These are phyloP conservation scores for Scenedesmus sp. DNA, from an alignment of 163 green algal genomes.

Conservation along the genomic window DNA sequence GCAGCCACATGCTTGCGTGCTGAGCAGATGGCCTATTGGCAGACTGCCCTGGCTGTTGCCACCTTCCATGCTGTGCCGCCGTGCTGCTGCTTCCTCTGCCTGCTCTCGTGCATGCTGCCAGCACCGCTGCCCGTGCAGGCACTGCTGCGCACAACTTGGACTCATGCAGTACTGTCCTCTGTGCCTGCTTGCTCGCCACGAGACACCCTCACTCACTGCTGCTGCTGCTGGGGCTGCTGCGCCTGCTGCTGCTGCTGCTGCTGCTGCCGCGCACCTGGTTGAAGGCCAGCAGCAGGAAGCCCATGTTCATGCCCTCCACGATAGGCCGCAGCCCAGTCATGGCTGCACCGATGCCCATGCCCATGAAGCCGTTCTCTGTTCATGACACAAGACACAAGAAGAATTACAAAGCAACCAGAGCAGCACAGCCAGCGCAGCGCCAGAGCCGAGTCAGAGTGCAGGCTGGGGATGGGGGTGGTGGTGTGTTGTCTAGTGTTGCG, in stretches of 20 bases:
- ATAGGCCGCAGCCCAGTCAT: constrained; percentile 97
- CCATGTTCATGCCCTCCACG: constrained; percentile 99
- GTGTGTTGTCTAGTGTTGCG: neutral
- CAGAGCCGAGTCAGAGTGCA: neutral
- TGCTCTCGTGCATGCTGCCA: no score
- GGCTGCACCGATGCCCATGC: constrained; percentile 94
- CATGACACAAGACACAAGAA: neutral
- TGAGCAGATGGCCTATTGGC: neutral
- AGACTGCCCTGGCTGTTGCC: no score
- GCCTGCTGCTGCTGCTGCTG: constrained; percentile 55
- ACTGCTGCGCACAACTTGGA: no score
- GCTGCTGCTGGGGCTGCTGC: neutral
- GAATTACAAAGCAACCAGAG: neutral
- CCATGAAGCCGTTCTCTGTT: constrained; percentile 93
- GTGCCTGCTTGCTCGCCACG: neutral
- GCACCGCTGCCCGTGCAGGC: no score
- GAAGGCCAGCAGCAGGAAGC: constrained; percentile 97
- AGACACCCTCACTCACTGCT: neutral
- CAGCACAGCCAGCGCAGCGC: neutral
- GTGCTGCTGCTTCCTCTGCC: no score
- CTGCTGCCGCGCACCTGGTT: constrained; percentile 98
- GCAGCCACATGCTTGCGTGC: neutral
- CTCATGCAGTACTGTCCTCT: neutral
- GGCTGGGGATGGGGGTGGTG: neutral
- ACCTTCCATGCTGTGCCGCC: no score